Evolutionary conservation across 306 rosid species (phyloP).

Genomic region (Spatholobus suberectus): DNA sequence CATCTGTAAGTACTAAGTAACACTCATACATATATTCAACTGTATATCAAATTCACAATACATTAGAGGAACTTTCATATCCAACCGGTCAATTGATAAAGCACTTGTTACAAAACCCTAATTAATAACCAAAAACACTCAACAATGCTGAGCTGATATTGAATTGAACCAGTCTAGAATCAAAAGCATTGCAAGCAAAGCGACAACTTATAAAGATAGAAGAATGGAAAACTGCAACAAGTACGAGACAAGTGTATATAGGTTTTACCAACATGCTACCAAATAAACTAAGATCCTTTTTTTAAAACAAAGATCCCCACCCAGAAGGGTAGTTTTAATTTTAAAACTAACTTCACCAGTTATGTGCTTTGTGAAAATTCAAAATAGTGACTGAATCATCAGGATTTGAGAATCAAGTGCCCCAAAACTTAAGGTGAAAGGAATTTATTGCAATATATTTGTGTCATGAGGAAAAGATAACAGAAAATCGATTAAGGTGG

Average conservation of each 20-base stretch:
- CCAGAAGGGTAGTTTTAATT: neutral
- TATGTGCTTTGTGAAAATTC: constrained; percentile 1
- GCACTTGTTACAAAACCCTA: constrained; percentile 11
- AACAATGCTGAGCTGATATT: constrained; percentile 24
- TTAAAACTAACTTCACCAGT: constrained; percentile 24
- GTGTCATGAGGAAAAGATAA: too few species aligned
- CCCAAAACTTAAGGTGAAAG: constrained; percentile 5
- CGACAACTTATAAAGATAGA: constrained; percentile 9
- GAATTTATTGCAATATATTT: neutral
- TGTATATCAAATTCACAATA: constrained; percentile 13
- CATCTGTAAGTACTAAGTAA: constrained; percentile 29
- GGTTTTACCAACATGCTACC: constrained; percentile 13
- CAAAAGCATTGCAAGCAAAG: constrained; percentile 23
- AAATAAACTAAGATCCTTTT: neutral
- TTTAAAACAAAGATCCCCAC: neutral
- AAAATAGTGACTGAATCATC: constrained; percentile 7
- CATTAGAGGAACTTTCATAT: constrained; percentile 14
- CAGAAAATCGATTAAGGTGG: too few species aligned
- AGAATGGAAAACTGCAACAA: constrained; percentile 33
- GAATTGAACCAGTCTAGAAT: constrained; percentile 28
- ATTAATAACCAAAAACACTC: constrained; percentile 21
- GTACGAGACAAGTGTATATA: neutral
- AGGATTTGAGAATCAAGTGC: constrained; percentile 16
- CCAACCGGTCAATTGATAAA: neutral
- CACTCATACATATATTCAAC: constrained; percentile 14